A percentile compares a stretch with the other conserved stretches of the same genome.
Conservation (phyloP, 768 basidiomycete species). For the Guyanaporus albipodus region DNA sequence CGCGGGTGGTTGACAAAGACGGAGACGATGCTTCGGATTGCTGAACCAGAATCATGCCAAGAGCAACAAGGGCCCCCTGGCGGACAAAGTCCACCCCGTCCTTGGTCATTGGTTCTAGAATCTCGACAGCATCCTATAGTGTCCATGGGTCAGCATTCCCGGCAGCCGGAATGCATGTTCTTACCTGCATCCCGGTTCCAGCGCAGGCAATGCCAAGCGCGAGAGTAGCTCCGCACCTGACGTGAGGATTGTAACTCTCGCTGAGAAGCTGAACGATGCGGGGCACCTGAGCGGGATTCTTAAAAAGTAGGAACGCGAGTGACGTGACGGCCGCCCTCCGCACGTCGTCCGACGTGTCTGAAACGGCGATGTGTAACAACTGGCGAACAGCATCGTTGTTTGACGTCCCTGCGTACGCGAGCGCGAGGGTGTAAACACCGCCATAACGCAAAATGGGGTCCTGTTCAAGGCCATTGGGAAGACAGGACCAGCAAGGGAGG, state of each 20-base stretch:
- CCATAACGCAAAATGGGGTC: conserved; percentile 97
- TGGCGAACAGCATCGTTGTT: conserved; percentile 91
- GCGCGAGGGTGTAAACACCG: conserved; percentile 92
- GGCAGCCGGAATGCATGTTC: conserved; percentile 12
- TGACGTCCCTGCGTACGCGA: conserved; percentile 95
- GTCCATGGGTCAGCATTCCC: not conserved
- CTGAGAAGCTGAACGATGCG: conserved; percentile 94
- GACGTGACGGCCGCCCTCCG: conserved; percentile 94
- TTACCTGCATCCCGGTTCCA: conserved; percentile 89
- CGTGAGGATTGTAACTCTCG: conserved; percentile 99
- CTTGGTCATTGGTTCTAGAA: conserved; percentile 97
- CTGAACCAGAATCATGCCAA: conserved; percentile 96
- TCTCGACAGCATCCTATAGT: conserved; percentile 85
- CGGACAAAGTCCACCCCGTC: conserved; percentile 98
- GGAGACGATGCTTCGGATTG: conserved; percentile 90
- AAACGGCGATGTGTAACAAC: conserved; percentile 93
- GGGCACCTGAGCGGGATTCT: conserved; percentile 94
- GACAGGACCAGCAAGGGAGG: not conserved
- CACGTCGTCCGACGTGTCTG: conserved; percentile 97
- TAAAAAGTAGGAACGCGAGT: conserved; percentile 94
- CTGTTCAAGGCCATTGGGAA: conserved; percentile 38
- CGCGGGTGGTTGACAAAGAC: conserved; percentile 73
- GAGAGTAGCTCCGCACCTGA: conserved; percentile 93
- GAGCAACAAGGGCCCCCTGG: conserved; percentile 92
- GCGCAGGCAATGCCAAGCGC: conserved; percentile 97